These are phyloP conservation scores for Senna tora DNA, from an alignment of 306 rosid genomes.

Conservation along the genomic window DNA sequence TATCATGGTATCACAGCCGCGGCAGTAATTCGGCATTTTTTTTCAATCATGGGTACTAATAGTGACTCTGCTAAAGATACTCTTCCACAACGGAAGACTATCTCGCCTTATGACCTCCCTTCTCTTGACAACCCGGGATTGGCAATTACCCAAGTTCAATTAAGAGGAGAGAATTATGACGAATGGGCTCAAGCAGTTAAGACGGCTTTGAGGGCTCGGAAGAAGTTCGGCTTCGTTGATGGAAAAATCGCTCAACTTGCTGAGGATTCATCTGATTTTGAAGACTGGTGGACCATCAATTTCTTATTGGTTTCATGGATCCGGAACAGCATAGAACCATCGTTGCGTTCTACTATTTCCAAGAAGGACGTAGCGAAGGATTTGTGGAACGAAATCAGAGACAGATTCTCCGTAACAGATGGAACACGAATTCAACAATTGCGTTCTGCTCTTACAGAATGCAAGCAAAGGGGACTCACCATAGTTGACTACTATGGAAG, in stretches of 20 bases:
- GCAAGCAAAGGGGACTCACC: neutral
- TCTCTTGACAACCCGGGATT: neutral
- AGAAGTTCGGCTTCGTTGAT: neutral
- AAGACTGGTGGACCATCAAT: neutral
- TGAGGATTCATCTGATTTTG: neutral
- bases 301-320: slow-evolving; percentile 1
- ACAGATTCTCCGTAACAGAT: too few species aligned
- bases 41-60: too few species aligned
- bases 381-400: too few species aligned
- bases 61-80: too few species aligned
- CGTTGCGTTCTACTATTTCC: neutral
- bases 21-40: too few species aligned
- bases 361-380: too few species aligned
- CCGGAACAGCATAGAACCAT: neutral
- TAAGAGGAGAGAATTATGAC: neutral
- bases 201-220: neutral
- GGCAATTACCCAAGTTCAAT: neutral
- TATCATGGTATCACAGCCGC: too few species aligned
- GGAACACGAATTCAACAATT: too few species aligned
- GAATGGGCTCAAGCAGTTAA: too few species aligned
- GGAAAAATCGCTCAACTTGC: neutral
- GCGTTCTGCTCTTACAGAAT: neutral
- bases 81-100: neutral
- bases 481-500: neutral
- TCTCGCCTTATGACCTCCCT: neutral